phyloP scores from a whole-genome alignment of 345 rosid species.

The Eucalyptus pauciflora region DNA sequence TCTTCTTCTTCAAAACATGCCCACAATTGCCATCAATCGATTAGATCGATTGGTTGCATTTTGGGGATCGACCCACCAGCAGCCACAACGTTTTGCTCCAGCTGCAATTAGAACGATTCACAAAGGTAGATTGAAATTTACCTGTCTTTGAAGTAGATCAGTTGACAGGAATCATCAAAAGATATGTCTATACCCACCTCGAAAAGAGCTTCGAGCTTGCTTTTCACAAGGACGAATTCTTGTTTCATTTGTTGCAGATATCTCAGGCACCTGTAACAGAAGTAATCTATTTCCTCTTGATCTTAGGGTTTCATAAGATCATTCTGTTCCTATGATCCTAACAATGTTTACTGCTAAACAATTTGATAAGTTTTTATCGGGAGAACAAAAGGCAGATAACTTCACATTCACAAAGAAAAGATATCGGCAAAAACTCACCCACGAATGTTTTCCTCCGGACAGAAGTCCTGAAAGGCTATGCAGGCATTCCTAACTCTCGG shows the following conservation, averaged over 20 bases:
- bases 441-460: slow-evolving; percentile 60
- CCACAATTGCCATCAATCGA: not conserved
- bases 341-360: not conserved
- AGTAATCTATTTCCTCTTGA: not conserved
- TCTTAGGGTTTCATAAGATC: not conserved
- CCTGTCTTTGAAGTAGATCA: not conserved
- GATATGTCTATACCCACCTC: slow-evolving; percentile 23
- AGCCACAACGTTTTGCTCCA: slow-evolving; percentile 83
- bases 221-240: slow-evolving; percentile 58
- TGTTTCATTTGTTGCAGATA: slow-evolving; percentile 81
- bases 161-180: not conserved
- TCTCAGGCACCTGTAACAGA: slow-evolving; percentile 50
- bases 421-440: slow-evolving; percentile 26
- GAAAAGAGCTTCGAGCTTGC: slow-evolving; percentile 64
- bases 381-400: not conserved
- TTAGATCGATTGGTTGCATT: not conserved
- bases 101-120: slow-evolving; percentile 16
- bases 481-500: slow-evolving; percentile 73
- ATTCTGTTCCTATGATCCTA: not conserved
- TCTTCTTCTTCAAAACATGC: not conserved
- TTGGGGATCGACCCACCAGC: slow-evolving; percentile 71
- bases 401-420: not conserved
- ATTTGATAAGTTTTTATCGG: not conserved
- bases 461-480: slow-evolving; percentile 55
- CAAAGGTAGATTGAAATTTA: not conserved